Evolutionary conservation across 257 asterid species (phyloP), one percentile per base, ranked within the genome.

Genomic region (Jacaranda mimosifolia): DNA sequence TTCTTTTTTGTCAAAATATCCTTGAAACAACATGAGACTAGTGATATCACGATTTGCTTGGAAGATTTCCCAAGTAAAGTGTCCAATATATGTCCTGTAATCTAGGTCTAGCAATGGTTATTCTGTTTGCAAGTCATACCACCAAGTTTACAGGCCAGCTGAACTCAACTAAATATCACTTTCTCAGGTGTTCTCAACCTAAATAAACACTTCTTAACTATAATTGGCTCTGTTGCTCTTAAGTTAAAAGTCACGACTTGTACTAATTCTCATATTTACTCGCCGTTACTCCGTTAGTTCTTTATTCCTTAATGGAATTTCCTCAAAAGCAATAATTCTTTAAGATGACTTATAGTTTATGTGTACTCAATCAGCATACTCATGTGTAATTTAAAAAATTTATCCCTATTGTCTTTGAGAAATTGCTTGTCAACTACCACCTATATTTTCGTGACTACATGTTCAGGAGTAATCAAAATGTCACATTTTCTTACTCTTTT

Each of bases 401-500:
- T 69, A 9, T 63, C 71, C 35, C 32, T 0, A 26, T 26, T 26
- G 32, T 26, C 32, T 26, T 26, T 53, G 42, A 65, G 55, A 60
- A 62, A 62, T 9, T 67, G 72, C 18, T 21, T 65, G 65, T 65
- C 63, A 18, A 55, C 9, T 57, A 66, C 75, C 40, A 53, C 57
- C 21, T n/a, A 48, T 45, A 35, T 13, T 39, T 36, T 59, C 67
- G 1, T 18, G 58, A 36, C 64, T 38, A 26, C 9, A 18, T 51
- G n/a, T 55, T 19, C 63, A 60, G 67, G 42, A 70, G 68, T 56
- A 75, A 43, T 55, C 68, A 62, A 15, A 14, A 18, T 60, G 56
- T 72, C 10, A 45, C 52, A 35, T 58, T 63, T 72, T 64, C 84
- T 77, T 74, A 77, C 81, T 26, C 21, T 53, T 75, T 80, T 52